Conservation (phyloP, 495 filamentous ascomycete genomes). For the Penicillium flavigenum region DNA sequence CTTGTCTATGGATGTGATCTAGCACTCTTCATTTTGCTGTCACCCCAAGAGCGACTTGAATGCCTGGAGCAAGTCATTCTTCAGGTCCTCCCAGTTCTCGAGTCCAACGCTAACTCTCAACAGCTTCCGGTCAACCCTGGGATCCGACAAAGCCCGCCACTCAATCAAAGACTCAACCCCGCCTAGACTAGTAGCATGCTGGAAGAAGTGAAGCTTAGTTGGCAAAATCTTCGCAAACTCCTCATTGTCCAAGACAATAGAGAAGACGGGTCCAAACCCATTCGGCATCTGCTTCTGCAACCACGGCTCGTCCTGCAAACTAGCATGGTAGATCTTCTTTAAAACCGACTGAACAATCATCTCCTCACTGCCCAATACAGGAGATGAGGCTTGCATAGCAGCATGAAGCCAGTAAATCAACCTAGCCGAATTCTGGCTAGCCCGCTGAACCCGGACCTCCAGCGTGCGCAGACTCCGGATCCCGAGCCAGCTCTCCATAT, state of each 20-base stretch:
- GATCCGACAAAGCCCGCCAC: slow-evolving; percentile 71
- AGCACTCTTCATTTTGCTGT: neutral
- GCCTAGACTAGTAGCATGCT: slow-evolving; percentile 86
- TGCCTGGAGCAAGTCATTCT: slow-evolving; percentile 66
- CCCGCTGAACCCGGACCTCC: slow-evolving; percentile 69
- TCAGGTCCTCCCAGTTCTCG: slow-evolving; percentile 77
- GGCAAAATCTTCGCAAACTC: slow-evolving; percentile 64
- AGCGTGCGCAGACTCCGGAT: slow-evolving; percentile 77
- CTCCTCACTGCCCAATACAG: slow-evolving; percentile 29
- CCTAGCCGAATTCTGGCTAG: slow-evolving; percentile 60
- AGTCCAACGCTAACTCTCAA: slow-evolving; percentile 76
- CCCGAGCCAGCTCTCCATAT: slow-evolving; percentile 83
- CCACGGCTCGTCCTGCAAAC: slow-evolving; percentile 70
- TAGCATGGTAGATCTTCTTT: slow-evolving; percentile 66
- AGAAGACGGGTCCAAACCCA: slow-evolving; percentile 82
- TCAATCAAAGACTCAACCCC: slow-evolving; percentile 84
- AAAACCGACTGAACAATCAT: slow-evolving; percentile 50
- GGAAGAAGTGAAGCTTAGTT: slow-evolving; percentile 72
- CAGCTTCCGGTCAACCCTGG: slow-evolving; percentile 62
- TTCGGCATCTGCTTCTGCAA: slow-evolving; percentile 80
- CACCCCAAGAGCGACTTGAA: slow-evolving; percentile 37
- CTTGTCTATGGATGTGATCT: neutral
- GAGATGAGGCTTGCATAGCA: slow-evolving; percentile 33
- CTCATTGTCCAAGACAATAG: slow-evolving; percentile 57
- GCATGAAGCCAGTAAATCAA: slow-evolving; percentile 67